Percentiles rank a stretch among this genome's conserved stretches.
Evolutionary conservation across 2,329 filamentous ascomycete genomes (phyloP).

Genomic region (Pseudogymnoascus sp.): DNA sequence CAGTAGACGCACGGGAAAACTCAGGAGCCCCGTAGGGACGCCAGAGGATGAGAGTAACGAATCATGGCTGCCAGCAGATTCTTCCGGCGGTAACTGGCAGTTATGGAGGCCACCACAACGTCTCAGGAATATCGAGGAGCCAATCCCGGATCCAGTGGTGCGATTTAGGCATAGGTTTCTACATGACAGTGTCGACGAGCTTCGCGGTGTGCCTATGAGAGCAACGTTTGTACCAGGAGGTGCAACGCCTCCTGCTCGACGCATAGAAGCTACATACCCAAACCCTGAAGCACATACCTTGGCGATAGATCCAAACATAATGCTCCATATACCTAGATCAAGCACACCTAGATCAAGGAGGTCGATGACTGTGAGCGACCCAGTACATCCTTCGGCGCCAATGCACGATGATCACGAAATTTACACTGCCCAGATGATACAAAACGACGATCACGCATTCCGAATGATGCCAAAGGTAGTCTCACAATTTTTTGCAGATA

Average conservation of each 20-base stretch:
- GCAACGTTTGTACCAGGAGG: neutral
- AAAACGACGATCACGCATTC: neutral
- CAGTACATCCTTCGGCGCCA: neutral
- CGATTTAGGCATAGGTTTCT: neutral
- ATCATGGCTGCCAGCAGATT: neutral
- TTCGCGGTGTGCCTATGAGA: neutral
- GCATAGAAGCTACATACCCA: neutral
- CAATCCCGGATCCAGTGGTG: neutral
- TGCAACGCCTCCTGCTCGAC: neutral
- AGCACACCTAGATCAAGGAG: neutral
- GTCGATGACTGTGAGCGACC: slow-evolving; percentile 1
- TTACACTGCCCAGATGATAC: neutral
- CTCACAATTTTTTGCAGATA: neutral
- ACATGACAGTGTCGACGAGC: neutral
- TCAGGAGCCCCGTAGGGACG: neutral
- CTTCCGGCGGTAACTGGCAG: neutral
- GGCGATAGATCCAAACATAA: slow-evolving; percentile 1
- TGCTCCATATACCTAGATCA: neutral
- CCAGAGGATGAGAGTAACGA: neutral
- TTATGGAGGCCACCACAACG: neutral
- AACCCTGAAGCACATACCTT: neutral
- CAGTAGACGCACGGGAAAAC: neutral
- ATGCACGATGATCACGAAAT: neutral
- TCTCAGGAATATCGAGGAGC: neutral
- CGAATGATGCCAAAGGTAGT: neutral